Conservation (phyloP, 768 basidiomycete species). For the Suillus cothurnatus region DNA sequence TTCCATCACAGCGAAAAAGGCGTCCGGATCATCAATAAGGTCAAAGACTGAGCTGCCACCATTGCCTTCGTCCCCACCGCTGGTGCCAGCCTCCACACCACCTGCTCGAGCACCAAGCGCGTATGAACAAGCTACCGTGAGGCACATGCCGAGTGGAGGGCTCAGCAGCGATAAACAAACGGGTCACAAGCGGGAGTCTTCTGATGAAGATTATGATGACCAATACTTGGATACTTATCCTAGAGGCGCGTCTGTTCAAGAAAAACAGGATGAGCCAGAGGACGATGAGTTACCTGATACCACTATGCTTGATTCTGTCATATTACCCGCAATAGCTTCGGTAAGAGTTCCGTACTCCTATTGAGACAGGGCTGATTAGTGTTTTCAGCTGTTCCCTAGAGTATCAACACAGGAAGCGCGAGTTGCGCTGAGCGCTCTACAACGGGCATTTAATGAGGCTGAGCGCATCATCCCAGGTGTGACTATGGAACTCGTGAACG, state of each 20-base stretch:
- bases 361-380: background rate
- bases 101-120: slow-evolving; percentile 36
- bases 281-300: slow-evolving; percentile 68
- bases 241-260: slow-evolving; percentile 40
- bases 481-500: slow-evolving; percentile 60
- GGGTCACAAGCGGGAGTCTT: slow-evolving; percentile 46
- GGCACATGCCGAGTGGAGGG: slow-evolving; percentile 48
- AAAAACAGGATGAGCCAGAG: slow-evolving; percentile 42
- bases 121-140: slow-evolving; percentile 68
- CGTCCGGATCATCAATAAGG: slow-evolving; percentile 45
- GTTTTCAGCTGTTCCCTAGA: slow-evolving; percentile 48
- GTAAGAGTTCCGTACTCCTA: slow-evolving; percentile 45
- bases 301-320: slow-evolving; percentile 95
- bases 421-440: slow-evolving; percentile 85
- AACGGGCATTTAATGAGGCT: slow-evolving; percentile 92
- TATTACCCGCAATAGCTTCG: slow-evolving; percentile 94
- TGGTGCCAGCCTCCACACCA: slow-evolving; percentile 47
- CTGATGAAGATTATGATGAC: slow-evolving; percentile 68
- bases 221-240: slow-evolving; percentile 55
- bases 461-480: slow-evolving; percentile 96
- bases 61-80: slow-evolving; percentile 53
- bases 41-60: slow-evolving; percentile 65
- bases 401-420: slow-evolving; percentile 93
- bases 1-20: slow-evolving; percentile 30
- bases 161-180: slow-evolving; percentile 29